Percentiles rank a stretch among this genome's conserved stretches.
Conservation (phyloP, 345 rosid species). For the Salix purpurea region DNA sequence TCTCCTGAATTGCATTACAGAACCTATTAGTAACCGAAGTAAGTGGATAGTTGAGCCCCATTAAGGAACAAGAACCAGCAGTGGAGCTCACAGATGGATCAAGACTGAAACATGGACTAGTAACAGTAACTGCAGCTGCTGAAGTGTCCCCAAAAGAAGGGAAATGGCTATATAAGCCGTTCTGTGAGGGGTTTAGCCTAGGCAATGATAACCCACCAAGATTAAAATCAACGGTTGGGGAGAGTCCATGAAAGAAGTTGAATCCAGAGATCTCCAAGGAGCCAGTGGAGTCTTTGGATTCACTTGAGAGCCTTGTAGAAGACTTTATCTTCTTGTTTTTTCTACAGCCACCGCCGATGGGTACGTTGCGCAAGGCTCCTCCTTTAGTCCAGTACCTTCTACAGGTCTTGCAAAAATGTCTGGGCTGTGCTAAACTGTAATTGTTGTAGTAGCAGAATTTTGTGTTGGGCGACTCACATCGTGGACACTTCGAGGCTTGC, state of each 20-base stretch:
- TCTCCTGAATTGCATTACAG: conserved; percentile 41
- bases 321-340: conserved; percentile 23
- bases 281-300: conserved; percentile 36
- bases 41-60: conserved; percentile 52
- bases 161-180: conserved; percentile 40
- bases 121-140: conserved; percentile 1
- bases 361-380: conserved; percentile 28
- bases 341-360: conserved; percentile 27
- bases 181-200: conserved; percentile 31
- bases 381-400: conserved; percentile 31
- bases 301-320: conserved; percentile 20
- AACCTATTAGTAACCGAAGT: conserved; percentile 25
- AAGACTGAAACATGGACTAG: conserved; percentile 31
- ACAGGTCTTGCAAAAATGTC: conserved; percentile 31
- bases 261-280: conserved; percentile 53
- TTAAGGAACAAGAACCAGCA: conserved; percentile 17
- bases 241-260: conserved; percentile 55
- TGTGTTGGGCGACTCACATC: conserved; percentile 28
- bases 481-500: conserved; percentile 19
- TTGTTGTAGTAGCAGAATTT: conserved; percentile 31
- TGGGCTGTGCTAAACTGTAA: conserved; percentile 27
- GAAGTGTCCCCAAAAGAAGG: conserved; percentile 40
- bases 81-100: conserved; percentile 42
- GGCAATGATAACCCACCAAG: conserved; percentile 61
- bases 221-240: conserved; percentile 75